A percentile compares a stretch with the other conserved stretches of the same genome.
Evolutionary conservation across 148 eudicot genomes (phyloP).

Genomic region (Diospyros lotus): DNA sequence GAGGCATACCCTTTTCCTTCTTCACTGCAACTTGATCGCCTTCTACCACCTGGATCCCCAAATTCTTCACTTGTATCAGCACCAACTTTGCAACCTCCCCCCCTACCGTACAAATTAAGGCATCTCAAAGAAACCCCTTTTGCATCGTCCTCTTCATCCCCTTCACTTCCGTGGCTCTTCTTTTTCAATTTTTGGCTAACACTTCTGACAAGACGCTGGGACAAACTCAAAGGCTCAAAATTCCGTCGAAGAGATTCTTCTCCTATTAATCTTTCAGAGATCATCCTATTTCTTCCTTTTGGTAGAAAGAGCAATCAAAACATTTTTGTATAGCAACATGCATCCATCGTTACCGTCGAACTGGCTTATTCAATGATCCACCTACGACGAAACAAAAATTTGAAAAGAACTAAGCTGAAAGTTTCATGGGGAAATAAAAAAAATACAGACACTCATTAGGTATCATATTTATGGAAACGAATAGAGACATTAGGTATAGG

Average conservation of each 20-base stretch:
- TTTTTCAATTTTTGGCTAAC: conserved; percentile 75
- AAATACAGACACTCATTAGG: not conserved
- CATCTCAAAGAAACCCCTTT: conserved; percentile 65
- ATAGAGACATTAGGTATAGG: not conserved
- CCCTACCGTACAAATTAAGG: conserved; percentile 65
- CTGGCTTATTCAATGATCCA: not conserved
- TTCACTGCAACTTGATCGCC: conserved; percentile 63
- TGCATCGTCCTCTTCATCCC: conserved; percentile 47
- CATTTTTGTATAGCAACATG: conserved; percentile 5
- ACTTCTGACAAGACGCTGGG: conserved; percentile 72
- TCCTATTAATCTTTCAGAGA: conserved; percentile 42
- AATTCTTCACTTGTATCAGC: conserved; percentile 74
- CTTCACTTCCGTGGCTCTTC: conserved; percentile 39
- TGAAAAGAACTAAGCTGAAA: not conserved
- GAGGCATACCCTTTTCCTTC: conserved; percentile 52
- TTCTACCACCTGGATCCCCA: conserved; percentile 49
- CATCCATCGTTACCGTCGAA: not conserved
- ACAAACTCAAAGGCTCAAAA: conserved; percentile 68
- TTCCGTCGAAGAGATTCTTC: conserved; percentile 56
- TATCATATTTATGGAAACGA: not conserved
- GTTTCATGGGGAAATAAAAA: not conserved
- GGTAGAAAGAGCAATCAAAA: conserved; percentile 1
- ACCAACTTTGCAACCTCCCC: conserved; percentile 94
- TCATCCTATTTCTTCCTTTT: conserved; percentile 28
- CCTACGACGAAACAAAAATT: conserved; percentile 4